Evolutionary conservation across 176 grass and related monocot genomes (phyloP), one percentile per base, ranked within the genome.

Genomic region (Elymus sibiricus): DNA sequence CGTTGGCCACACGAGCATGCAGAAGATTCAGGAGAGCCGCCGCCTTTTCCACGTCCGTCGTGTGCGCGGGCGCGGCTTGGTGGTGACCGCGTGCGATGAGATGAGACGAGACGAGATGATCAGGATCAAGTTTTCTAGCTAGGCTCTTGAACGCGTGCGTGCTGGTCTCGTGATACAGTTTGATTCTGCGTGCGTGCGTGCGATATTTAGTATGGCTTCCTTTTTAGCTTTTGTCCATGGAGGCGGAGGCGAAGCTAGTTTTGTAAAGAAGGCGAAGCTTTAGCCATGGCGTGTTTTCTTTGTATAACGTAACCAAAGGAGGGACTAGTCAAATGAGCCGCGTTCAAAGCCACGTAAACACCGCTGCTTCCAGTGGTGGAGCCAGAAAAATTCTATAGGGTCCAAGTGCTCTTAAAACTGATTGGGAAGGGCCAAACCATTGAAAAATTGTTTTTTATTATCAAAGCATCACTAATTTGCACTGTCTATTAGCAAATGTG

Each of bases 11-110:
- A 84, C 77, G 64, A 46, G 15, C 53, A 5, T 67, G 64, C 31
- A 26, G 80, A 68, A 76, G 49, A 81, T 81, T 77, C 77, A 76
- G 58, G 82, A 46, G 86, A 74, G 37, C 77, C 19, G 13, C 46
- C 46, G 19, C 7, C 21, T 69, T 75, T 74, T 1, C 72, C 72
- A 51, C 14, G 4, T 51, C 43, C 11, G 15, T 31, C 72, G 40
- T 29, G 13, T 29, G 32, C 38, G 0, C 31, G 17, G 53, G 53
- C 0, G 58, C 11, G 51, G 51, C 14, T 61, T 28, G 3, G 53
- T 19, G 6, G 26, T 47, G 27, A 75, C 19, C 24, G 72, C 43
- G 43, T 75, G 43, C 72, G 72, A 51, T 17, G 40, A 16, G 22
- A 22, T 74, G 70, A 47, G 44, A 47, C 15, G 31, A 68, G 38